Evolutionary conservation across 768 basidiomycete species (phyloP), one percentile per base, ranked within the genome.

Genomic region (Tylopilus cervinicoccineus): DNA sequence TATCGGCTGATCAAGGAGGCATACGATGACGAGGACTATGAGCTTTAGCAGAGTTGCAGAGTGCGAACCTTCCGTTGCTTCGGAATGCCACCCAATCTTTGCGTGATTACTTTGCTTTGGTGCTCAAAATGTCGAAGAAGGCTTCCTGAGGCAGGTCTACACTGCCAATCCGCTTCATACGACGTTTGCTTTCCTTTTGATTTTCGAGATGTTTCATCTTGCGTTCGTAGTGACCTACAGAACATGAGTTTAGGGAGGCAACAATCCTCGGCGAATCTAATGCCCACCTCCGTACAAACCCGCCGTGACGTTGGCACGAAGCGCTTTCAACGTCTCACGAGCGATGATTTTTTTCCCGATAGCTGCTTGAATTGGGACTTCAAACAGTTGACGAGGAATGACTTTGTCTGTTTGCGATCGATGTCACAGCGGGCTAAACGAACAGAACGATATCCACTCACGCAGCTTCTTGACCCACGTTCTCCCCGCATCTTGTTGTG

Each of bases 141-240:
- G 94, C 95, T 60, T 94, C 92, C 60, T 96, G 93, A 26, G 94
- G 93, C 34, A 99, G 79, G 52, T 92, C 84, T 43, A 97, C 90
- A 48, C 75, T 83, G 29, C 93, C 93, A 44, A 95, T 76, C 52
- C 81, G 80, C 70, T 95, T 97, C 79, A 98, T 86, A 51, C 78
- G 76, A 43, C 83, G 80, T 69, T 97, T 97, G 34, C 91, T 85
- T 65, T 91, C 92, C 69, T 96, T 96, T 68, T 99, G 95, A 60
- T 88, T 87, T 59, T 87, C 80, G 12, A 90, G 74, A 58, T 88
- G 85, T 68, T 88, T 87, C 77, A 92, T 78, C 66, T 96, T 97
- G 49, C 95, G 87, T 63, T 95, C 92, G 55, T 91, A 89, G 64
- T 96, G 92, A 10, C 90, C 86, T 81, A 47, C 5, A 44, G 19